Percentiles rank a stretch among this genome's conserved stretches.
These are phyloP conservation scores for Trametes sp. DNA, from an alignment of 1,284 basidiomycete genomes.

Conservation along the genomic window DNA sequence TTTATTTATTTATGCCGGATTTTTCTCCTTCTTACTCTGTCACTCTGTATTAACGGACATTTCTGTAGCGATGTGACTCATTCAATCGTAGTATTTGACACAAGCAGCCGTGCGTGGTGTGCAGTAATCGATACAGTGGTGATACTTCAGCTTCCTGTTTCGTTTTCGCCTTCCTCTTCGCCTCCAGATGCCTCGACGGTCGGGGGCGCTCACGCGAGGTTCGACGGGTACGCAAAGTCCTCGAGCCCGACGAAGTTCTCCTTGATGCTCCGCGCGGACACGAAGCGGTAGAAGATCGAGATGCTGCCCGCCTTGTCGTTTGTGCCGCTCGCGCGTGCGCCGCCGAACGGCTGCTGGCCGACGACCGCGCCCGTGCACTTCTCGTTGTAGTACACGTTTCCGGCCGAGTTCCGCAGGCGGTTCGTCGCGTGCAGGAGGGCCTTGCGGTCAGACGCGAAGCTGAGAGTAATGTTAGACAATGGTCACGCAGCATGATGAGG, in stretches of 20 bases:
- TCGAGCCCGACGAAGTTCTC: conserved; percentile 90
- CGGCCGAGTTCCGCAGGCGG: conserved; percentile 85
- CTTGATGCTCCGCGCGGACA: conserved; percentile 94
- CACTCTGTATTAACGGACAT: conserved; percentile 1
- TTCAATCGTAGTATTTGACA: conserved; percentile 12
- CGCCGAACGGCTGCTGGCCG: conserved; percentile 97
- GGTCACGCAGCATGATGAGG: background rate
- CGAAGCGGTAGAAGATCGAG: conserved; percentile 89
- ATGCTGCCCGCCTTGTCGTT: conserved; percentile 98
- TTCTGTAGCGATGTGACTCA: conserved; percentile 1
- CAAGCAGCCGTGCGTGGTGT: background rate
- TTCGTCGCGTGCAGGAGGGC: conserved; percentile 81
- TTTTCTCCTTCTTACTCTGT: too few relatives aligned
- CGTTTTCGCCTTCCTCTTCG: background rate
- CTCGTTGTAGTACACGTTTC: conserved; percentile 95
- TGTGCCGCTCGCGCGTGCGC: conserved; percentile 91
- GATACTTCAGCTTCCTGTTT: conserved; percentile 1
- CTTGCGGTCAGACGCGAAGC: conserved; percentile 83
- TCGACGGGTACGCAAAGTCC: conserved; percentile 86
- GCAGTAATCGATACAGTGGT: conserved; percentile 19
- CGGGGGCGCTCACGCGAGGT: conserved; percentile 61
- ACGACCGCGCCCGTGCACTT: conserved; percentile 97
- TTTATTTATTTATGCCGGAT: background rate
- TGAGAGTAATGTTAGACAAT: conserved; percentile 39
- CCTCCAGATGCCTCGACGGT: background rate